These are phyloP conservation scores for Candida ulmi DNA, from an alignment of 805 yeast species.

Conservation along the genomic window DNA sequence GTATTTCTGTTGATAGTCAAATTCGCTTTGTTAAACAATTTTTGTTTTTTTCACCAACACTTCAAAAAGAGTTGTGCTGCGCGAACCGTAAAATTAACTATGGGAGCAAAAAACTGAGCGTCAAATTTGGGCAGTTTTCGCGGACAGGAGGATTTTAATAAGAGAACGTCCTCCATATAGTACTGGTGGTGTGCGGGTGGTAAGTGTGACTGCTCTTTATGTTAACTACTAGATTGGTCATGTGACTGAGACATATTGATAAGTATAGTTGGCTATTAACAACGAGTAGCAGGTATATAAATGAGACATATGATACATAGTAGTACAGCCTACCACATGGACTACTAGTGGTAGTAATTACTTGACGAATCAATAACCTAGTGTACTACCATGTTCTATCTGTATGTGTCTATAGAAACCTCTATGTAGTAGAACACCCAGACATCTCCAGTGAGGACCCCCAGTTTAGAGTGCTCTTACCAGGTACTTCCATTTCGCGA, in stretches of 20 bases:
- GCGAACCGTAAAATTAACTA: constrained; percentile 4
- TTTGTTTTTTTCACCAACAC: constrained; percentile 13
- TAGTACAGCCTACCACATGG: too few relatives aligned
- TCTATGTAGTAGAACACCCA: not conserved
- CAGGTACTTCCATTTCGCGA: constrained; percentile 4
- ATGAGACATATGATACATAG: too few relatives aligned
- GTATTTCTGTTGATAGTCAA: constrained; percentile 1
- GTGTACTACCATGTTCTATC: not conserved
- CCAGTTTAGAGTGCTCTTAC: too few relatives aligned
- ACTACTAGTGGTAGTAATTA: too few relatives aligned
- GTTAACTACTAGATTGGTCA: not conserved
- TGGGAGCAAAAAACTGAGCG: too few relatives aligned
- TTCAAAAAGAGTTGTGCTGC: constrained; percentile 10
- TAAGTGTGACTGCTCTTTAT: not conserved
- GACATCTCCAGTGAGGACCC: too few relatives aligned
- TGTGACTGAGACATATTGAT: not conserved
- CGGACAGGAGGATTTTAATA: too few relatives aligned
- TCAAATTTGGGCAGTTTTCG: constrained; percentile 2
- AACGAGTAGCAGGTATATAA: too few relatives aligned
- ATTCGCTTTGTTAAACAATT: constrained; percentile 18
- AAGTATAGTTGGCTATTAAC: too few relatives aligned
- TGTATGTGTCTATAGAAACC: not conserved
- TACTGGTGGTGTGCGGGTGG: constrained; percentile 4
- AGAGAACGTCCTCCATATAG: too few relatives aligned
- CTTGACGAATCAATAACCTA: too few relatives aligned